These are phyloP conservation scores for Ophiostoma pallidulum DNA, from an alignment of 2,329 filamentous ascomycete species.

Conservation along the genomic window DNA sequence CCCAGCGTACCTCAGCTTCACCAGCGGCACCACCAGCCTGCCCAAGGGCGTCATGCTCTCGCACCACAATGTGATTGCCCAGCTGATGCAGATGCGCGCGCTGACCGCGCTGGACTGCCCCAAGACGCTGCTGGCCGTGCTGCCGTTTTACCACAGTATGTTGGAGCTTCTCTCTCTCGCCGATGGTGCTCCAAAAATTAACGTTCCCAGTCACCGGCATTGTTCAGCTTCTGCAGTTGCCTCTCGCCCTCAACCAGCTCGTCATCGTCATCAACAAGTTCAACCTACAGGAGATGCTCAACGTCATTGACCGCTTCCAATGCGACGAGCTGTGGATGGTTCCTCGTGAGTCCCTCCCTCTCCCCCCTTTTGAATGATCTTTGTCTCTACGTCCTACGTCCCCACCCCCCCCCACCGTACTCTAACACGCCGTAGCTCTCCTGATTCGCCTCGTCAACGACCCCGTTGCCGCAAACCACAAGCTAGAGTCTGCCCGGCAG, in stretches of 20 bases:
- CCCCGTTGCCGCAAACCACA: constrained; percentile 43
- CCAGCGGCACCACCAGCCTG: too few species aligned
- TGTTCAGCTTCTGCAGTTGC: constrained; percentile 53
- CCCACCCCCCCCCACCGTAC: too few species aligned
- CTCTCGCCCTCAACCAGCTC: constrained; percentile 53
- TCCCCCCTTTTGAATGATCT: background rate
- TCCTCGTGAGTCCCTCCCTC: constrained; percentile 38
- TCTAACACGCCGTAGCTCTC: background rate
- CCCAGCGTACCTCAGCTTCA: constrained; percentile 23
- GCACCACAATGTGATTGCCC: constrained; percentile 49
- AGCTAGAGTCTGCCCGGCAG: constrained; percentile 43
- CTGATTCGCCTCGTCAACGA: constrained; percentile 52
- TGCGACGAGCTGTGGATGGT: constrained; percentile 49
- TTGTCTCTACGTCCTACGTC: too few species aligned
- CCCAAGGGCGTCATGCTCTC: constrained; percentile 46
- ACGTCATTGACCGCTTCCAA: constrained; percentile 40
- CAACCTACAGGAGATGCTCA: constrained; percentile 50
- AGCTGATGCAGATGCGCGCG: constrained; percentile 49
- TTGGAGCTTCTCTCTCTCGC: constrained; percentile 14
- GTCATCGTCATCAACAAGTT: constrained; percentile 57
- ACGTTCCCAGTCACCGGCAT: constrained; percentile 52
- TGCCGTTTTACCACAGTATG: constrained; percentile 22
- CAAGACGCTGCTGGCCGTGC: constrained; percentile 14
- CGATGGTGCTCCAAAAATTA: constrained; percentile 34
- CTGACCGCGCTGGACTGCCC: constrained; percentile 38